Evolutionary conservation across 208 protist genomes (phyloP), one percentile per base, ranked within the genome.

Genomic region (Wallacemonas rigidus): DNA sequence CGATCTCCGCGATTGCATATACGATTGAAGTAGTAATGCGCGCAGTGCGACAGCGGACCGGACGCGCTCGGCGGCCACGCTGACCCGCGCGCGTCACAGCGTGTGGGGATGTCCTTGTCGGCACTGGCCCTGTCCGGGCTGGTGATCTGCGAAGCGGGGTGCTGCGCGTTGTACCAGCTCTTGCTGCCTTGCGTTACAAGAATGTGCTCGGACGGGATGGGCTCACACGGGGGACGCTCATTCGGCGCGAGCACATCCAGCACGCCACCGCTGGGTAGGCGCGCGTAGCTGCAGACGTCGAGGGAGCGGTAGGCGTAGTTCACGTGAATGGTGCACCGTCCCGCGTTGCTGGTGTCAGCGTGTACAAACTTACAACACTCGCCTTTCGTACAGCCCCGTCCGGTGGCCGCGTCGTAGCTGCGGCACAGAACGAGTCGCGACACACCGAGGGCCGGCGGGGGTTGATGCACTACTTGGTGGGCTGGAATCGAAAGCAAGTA

Each of bases 1-100:
- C 77, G 69, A 77, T 87, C 85, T 36, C 86, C 88, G n/a, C 82
- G 83, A 69, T 90, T 86, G 85, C 91, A 96, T 69, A 94, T 87
- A 50, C 85, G 82, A 71, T 96, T 92, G 77, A 91, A 92, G 79
- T 90, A 93, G 75, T 92, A 96, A 54, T 96, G 88, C 15, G 91
- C 85, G 75, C 91, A 96, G 81, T 92, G 91, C 26, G 85, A 88
- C 54, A 91, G 81, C 11, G 83, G 80, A 15, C 72, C 57, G 2
- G 35, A 2, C 17, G 56, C n/a, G 2, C 3, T 36, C 3, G 7
- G 55, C 14, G 41, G 5, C 14, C 41, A 17, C 61, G 61, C 51
- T 38, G 12, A 6, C 36, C 8, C 12, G 56, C 56, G 26, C 26
- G 26, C 26, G 26, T 26, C 26, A 26, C 26, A 26, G 26, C 26